Base-by-base conservation (phyloP, 331 rosid genomes). In the Arachis monticola region DNA sequence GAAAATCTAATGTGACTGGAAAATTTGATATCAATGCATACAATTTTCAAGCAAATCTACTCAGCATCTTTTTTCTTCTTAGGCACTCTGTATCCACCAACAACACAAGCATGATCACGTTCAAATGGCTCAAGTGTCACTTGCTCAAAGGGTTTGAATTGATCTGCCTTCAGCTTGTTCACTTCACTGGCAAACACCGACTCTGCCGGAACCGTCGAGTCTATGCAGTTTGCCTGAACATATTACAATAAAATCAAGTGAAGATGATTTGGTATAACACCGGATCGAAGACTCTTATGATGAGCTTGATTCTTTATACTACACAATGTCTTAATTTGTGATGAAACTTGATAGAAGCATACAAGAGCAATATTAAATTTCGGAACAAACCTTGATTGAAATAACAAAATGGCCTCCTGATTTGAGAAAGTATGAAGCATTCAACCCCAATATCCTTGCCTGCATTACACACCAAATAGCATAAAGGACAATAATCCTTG, bases 31-130 rank as follows among this genome's bases (percentile, higher is more conserved):
- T 1, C 7, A 14, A 58, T 17, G 13, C 31, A 74, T 8, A 32
- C 38, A 27, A 3, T 11, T 0, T 0, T 40, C 1, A 5, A 6
- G 67, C 41, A 79, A 79, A 50, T 32, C 75, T 86, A 88, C 22
- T 82, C 80, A 0, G 76, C 84, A 61, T 82, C 73, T 68, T 94
- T 91, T 10, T 86, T 83, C 83, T 94, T 94, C 92, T 90, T 90
- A 0, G 87, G 79, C 61, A 85, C 2, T 59, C 97, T 89, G 75
- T 94, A 91, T 3, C 80, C 85, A 14, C 97, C 99, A 38, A 90
- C 92, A 1, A 91, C 99, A 72, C 97, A 92, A 64, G 97, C 99
- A 67, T 92, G 97, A 73, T 94, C 99, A 4, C 96, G 79, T 85
- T 94, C 99, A 58, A 87, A 94, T 12, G 99, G 97, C 53, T 84